Conservation (phyloP, 345 rosid species). For the Punica granatum region DNA sequence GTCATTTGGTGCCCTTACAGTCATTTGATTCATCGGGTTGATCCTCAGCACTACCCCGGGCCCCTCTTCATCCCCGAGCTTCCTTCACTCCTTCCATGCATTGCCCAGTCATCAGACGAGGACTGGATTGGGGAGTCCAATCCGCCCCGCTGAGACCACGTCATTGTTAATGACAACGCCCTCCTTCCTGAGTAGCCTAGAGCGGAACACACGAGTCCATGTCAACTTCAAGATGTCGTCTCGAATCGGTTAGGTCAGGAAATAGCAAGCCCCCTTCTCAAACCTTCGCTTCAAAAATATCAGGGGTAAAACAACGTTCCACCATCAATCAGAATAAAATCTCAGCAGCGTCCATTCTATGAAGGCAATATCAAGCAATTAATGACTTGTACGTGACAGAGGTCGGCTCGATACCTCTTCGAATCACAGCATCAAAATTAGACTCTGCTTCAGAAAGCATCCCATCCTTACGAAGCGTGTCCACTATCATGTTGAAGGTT, state of each 20-base stretch:
- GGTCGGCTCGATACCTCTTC: too few species aligned
- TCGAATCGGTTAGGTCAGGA: conserved; percentile 3
- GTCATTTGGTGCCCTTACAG: neutral
- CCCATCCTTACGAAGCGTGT: neutral
- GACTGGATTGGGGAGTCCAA: neutral
- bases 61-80: neutral
- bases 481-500: neutral
- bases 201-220: conserved; percentile 8
- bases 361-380: too few species aligned
- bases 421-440: too few species aligned
- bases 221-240: conserved; percentile 4
- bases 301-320: too few species aligned
- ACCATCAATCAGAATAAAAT: too few species aligned
- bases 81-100: neutral
- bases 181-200: neutral
- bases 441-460: too few species aligned
- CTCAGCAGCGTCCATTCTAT: too few species aligned
- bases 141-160: neutral
- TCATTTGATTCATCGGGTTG: neutral
- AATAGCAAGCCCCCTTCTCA: conserved; percentile 7
- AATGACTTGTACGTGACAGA: too few species aligned
- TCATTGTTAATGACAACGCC: too few species aligned
- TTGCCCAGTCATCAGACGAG: neutral
- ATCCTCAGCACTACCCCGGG: neutral
- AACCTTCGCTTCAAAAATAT: neutral